Conservation (phyloP, 1,284 basidiomycete genomes). For the Pterulicium gracile region DNA sequence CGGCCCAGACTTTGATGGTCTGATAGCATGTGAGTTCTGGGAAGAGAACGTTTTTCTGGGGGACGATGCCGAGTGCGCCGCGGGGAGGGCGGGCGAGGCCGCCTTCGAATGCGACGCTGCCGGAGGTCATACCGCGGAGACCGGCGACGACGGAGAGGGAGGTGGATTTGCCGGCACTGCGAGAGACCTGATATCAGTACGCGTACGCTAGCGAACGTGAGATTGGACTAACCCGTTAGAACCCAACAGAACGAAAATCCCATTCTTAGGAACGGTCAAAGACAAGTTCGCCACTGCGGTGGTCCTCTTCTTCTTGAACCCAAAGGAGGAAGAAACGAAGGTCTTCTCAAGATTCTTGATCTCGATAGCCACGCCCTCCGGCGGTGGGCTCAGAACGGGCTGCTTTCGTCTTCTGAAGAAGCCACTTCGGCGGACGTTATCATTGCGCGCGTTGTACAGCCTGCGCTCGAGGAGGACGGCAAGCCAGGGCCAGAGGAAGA, state of each 20-base stretch:
- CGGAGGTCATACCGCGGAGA: conserved; percentile 45
- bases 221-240: conserved; percentile 48
- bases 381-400: conserved; percentile 13
- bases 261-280: conserved; percentile 53
- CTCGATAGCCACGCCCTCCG: conserved; percentile 42
- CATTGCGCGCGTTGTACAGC: conserved; percentile 49
- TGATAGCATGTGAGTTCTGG: conserved; percentile 67
- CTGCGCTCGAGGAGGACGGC: conserved; percentile 47
- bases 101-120: conserved; percentile 54
- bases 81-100: conserved; percentile 38
- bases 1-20: conserved; percentile 63
- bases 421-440: conserved; percentile 16
- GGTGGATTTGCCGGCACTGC: conserved; percentile 73
- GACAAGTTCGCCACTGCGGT: conserved; percentile 56
- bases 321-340: conserved; percentile 28
- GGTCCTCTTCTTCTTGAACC: conserved; percentile 26
- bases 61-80: conserved; percentile 65
- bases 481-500: conserved; percentile 62
- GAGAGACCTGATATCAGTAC: neutral
- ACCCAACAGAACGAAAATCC: conserved; percentile 68
- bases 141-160: conserved; percentile 57
- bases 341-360: conserved; percentile 48
- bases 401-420: conserved; percentile 6
- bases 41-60: conserved; percentile 77
- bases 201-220: neutral